phyloP scores from a whole-genome alignment of 2,329 filamentous ascomycete species.

The Beauveria caledonica region DNA sequence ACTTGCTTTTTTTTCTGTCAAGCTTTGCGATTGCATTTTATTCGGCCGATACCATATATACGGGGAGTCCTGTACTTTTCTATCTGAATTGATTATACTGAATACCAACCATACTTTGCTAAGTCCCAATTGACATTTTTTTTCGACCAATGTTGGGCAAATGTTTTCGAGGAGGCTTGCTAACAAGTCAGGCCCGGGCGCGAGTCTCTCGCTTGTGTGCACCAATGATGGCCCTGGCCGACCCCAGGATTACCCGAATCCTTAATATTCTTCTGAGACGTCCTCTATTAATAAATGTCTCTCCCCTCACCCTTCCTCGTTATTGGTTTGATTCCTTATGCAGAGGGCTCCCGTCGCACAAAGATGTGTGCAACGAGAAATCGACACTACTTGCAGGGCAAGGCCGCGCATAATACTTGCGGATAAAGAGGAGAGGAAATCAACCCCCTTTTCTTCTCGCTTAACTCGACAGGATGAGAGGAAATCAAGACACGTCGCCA shows the following conservation, averaged over 20 bases:
- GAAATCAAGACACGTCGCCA: too few species aligned
- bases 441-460: neutral
- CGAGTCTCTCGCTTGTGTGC: too few species aligned
- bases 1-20: neutral
- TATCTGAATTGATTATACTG: neutral
- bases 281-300: neutral
- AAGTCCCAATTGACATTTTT: too few species aligned
- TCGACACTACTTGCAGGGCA: neutral
- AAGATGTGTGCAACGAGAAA: constrained; percentile 1
- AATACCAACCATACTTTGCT: neutral
- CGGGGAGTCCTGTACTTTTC: neutral
- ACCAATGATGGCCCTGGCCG: too few species aligned
- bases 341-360: neutral
- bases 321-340: neutral
- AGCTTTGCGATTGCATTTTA: neutral
- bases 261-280: too few species aligned
- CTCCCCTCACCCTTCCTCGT: neutral
- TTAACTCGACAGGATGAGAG: too few species aligned
- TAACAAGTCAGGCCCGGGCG: too few species aligned
- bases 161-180: too few species aligned
- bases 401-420: neutral
- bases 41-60: neutral
- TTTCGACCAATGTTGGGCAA: too few species aligned
- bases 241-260: too few species aligned
- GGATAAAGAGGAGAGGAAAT: neutral